Evolutionary conservation across 2,329 filamentous ascomycete species (phyloP).

Genomic region (Aspergillus sp.): DNA sequence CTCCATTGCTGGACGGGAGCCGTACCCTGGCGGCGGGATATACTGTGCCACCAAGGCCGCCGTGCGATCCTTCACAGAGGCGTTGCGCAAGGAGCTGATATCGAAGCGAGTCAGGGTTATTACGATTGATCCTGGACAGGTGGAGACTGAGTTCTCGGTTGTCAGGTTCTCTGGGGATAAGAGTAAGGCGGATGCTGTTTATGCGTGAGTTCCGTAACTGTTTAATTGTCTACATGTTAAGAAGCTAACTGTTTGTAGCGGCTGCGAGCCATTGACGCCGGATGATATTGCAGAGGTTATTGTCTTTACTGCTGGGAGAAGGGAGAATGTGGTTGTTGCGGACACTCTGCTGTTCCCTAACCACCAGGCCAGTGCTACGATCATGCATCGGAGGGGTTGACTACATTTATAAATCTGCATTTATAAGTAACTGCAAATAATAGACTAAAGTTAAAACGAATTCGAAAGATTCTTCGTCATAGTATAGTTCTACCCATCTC

Average conservation of each 20-base stretch:
- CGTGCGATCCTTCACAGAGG: conserved; percentile 2
- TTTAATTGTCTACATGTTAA: too few relatives aligned
- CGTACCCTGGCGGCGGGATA: conserved; percentile 5
- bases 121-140: conserved; percentile 4
- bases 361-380: conserved; percentile 9
- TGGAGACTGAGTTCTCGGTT: conserved; percentile 8
- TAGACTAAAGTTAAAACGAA: too few relatives aligned
- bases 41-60: conserved; percentile 10
- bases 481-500: too few relatives aligned
- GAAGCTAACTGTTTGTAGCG: background rate
- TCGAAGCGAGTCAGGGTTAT: background rate
- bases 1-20: conserved; percentile 8
- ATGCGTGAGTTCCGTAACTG: background rate
- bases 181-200: conserved; percentile 7
- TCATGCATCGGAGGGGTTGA: conserved; percentile 3
- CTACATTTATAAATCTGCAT: too few relatives aligned
- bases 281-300: conserved; percentile 9
- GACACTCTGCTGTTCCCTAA: conserved; percentile 7
- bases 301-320: conserved; percentile 4
- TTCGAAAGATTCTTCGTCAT: too few relatives aligned
- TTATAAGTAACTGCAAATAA: too few relatives aligned
- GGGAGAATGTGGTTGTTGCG: conserved; percentile 8
- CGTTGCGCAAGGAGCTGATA: conserved; percentile 4
- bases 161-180: conserved; percentile 5
- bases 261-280: conserved; percentile 6